phyloP scores from a whole-genome alignment of 345 rosid genomes.

The Euphorbia peplus region DNA sequence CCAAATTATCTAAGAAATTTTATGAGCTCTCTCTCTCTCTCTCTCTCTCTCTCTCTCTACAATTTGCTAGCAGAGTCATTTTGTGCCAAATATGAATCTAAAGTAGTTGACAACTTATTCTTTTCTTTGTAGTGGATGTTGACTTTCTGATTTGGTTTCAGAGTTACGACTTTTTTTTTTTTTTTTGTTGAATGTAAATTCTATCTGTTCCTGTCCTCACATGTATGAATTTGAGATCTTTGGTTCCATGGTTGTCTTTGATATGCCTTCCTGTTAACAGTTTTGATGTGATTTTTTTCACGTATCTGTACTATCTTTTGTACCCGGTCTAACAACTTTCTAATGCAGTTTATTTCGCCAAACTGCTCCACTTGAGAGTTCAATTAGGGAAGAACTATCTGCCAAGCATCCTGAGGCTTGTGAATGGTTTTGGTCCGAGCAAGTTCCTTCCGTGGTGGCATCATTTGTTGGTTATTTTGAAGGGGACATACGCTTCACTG shows the following conservation, averaged over 20 bases:
- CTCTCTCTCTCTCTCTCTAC: background rate
- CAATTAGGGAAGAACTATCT: conserved; percentile 76
- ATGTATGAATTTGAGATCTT: background rate
- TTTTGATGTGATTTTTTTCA: background rate
- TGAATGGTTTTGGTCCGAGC: conserved; percentile 84
- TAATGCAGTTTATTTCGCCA: conserved; percentile 66
- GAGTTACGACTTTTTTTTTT: background rate
- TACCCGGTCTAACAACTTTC: conserved; percentile 14
- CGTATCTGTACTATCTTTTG: background rate
- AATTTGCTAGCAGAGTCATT: background rate
- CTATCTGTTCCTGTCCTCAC: background rate
- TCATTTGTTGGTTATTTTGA: conserved; percentile 68
- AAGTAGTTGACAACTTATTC: background rate
- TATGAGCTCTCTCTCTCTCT: background rate
- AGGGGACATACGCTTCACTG: conserved; percentile 50
- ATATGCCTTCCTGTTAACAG: background rate
- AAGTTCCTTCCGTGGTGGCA: conserved; percentile 56
- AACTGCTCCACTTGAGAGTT: conserved; percentile 75
- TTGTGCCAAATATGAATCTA: background rate
- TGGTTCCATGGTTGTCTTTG: too few relatives aligned
- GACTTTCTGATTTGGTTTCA: conserved; percentile 3
- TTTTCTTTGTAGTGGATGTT: background rate
- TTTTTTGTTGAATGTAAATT: background rate
- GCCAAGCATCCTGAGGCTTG: conserved; percentile 68
- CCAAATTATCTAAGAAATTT: too few relatives aligned